Base-by-base conservation (phyloP, 176 grass and related monocot species). In the Paspalum vaginatum region DNA sequence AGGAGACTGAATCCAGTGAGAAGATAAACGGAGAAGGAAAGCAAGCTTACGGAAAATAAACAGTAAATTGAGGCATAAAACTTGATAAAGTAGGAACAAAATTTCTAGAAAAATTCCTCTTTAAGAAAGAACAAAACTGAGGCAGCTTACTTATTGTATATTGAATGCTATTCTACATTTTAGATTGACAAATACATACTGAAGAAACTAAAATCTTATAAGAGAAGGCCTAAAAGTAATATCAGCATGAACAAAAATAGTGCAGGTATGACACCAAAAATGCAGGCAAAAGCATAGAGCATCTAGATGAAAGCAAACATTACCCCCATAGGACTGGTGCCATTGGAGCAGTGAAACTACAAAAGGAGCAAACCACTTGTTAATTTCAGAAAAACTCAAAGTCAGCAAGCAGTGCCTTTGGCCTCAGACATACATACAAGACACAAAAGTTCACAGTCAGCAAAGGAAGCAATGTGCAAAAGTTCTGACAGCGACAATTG, bases 321-420 rank as follows among this genome's bases (percentile, higher is more conserved):
- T 92, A 98, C 95, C 92, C 89, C 86, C 78, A 98, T 76, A 13
- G 80, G 71, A 91, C n/a, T 87, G 68, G 94, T 91, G 27, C 90
- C 92, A 52, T 77, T 76, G 62, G 22, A 70, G 61, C 95, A 98
- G 75, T 89, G 45, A 55, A 98, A 91, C 95, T 98, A 88, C 79
- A 94, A 87, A 77, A 84, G 41, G 14, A 87, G 54, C 13, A 79
- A 85, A 75, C 7, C 40, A 71, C 9, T 10, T 2, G 15, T 85
- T 44, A 85, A 49, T 55, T 76, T 80, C 18, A 69, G 42, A 18
- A 76, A 89, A 51, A 62, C n/a, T 14, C 54, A n/a, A 74, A 37
- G 22, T 57, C 6, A 12, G 61, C n/a, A n/a, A n/a, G n/a, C n/a
- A n/a, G n/a, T n/a, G n/a, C n/a, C n/a, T 52, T 61, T 61, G 25